Evolutionary conservation across 257 asterid genomes (phyloP).

Genomic region (Fraxinus americana): DNA sequence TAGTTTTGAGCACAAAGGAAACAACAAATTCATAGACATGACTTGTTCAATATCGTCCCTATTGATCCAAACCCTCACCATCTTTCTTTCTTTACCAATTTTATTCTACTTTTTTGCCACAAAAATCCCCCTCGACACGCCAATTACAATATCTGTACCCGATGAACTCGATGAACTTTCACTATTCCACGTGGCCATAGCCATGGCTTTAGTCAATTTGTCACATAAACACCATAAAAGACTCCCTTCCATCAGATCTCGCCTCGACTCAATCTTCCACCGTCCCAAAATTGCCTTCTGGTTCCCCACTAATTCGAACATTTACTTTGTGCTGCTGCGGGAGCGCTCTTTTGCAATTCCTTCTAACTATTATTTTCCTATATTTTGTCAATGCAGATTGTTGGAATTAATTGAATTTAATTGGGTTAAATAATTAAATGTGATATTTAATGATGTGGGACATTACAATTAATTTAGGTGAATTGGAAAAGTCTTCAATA

Average conservation of each 20-base stretch:
- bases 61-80: slow-evolving; percentile 58
- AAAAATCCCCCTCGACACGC: slow-evolving; percentile 45
- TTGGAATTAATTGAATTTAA: too few relatives aligned
- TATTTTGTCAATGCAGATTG: too few relatives aligned
- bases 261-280: slow-evolving; percentile 61
- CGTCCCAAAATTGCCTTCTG: slow-evolving; percentile 90
- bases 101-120: slow-evolving; percentile 65
- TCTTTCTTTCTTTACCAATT: slow-evolving; percentile 61
- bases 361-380: too few relatives aligned
- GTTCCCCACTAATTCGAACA: slow-evolving; percentile 73
- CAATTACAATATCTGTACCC: slow-evolving; percentile 63
- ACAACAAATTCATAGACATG: slow-evolving; percentile 17
- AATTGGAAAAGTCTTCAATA: too few relatives aligned
- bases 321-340: slow-evolving; percentile 74
- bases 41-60: slow-evolving; percentile 50
- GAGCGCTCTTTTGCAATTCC: slow-evolving; percentile 71
- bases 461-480: too few relatives aligned
- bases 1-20: neutral
- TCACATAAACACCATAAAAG: slow-evolving; percentile 43
- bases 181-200: slow-evolving; percentile 80
- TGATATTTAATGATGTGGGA: too few relatives aligned
- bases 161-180: slow-evolving; percentile 90
- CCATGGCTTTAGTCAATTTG: slow-evolving; percentile 45
- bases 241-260: slow-evolving; percentile 65
- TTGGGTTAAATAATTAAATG: too few relatives aligned